Evolutionary conservation across 2,329 filamentous ascomycete species (phyloP), one percentile per base, ranked within the genome.

Genomic region (Nothophaeocryptopus gaeumannii): DNA sequence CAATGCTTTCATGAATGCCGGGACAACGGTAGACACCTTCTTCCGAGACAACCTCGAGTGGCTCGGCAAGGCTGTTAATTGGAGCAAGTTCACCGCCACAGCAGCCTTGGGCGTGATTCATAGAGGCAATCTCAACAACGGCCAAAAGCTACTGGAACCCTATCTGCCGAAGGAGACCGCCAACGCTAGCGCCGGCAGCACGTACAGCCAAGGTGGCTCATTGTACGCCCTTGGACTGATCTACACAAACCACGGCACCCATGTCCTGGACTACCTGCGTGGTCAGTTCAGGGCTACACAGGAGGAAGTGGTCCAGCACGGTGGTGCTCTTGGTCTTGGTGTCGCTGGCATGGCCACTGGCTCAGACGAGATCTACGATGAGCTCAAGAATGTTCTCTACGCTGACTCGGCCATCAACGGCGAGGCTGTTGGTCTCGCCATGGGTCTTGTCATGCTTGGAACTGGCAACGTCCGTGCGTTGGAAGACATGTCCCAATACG

Each of bases 1-100:
- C 66, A 97, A 97, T 64, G 93, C 91, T 9, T 97, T 99, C 70
- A 99, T 99, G 93, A 95, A 99, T 68, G 91, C 95, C 46, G 95
- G 93, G 51, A 99, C 93, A 0, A 96, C 92, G 0, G 93, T 96
- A 63, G 93, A 99, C 73, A 95, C 92, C 65, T 99, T 99, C 75
- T 97, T 99, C 82, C 83, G 95, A 7, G 90, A 97, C 66, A 99
- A 99, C 67, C 74, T 99, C 16, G 93, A 99, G 59, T 99, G 93
- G 93, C 75, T 99, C 3, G 91, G 92, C 53, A 99, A 97, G 76
- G 93, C 93, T 20, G 90, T 97, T 40, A 99, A 99, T 75, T 99
- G 93, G 93, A 96, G 91, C 54, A 99, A 99, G 70, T 99, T 99
- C 69, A 96, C 93, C 0, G 93, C 93, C 11, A 99, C 93, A 4